Evolutionary conservation across 2,329 filamentous ascomycete genomes (phyloP).

Genomic region (Arthrinium puccinioides): DNA sequence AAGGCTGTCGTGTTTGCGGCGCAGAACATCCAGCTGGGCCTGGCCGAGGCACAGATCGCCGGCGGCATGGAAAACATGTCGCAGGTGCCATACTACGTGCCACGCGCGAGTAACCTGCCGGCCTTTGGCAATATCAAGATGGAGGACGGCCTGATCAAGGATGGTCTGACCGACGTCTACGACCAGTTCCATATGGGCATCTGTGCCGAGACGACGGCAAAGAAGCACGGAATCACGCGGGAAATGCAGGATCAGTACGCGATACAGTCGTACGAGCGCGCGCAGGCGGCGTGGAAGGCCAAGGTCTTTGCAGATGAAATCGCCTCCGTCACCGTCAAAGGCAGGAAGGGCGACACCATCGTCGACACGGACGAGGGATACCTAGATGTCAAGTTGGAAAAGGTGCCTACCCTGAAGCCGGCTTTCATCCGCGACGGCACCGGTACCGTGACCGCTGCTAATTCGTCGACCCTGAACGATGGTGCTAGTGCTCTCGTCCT

Average conservation of each 20-base stretch:
- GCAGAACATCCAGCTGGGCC: conserved; percentile 88
- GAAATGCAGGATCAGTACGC: conserved; percentile 90
- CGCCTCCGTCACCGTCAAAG: conserved; percentile 76
- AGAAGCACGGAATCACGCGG: conserved; percentile 72
- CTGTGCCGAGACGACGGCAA: conserved; percentile 90
- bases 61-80: conserved; percentile 99
- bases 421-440: conserved; percentile 82
- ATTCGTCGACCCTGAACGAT: conserved; percentile 90
- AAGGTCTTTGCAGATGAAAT: conserved; percentile 86
- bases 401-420: conserved; percentile 79
- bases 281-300: conserved; percentile 81
- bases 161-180: conserved; percentile 94
- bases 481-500: conserved; percentile 87
- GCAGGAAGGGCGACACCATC: conserved; percentile 74
- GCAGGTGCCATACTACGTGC: conserved; percentile 82
- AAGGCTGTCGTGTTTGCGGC: conserved; percentile 89
- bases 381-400: conserved; percentile 78
- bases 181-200: conserved; percentile 97
- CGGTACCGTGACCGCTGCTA: conserved; percentile 89
- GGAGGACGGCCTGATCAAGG: conserved; percentile 89
- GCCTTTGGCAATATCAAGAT: conserved; percentile 82
- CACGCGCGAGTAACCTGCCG: conserved; percentile 72
- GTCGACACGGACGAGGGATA: conserved; percentile 85
- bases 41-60: conserved; percentile 81
- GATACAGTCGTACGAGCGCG: conserved; percentile 80